Evolutionary conservation across 495 filamentous ascomycete genomes (phyloP), one percentile per base, ranked within the genome.

Genomic region (Jackrogersella minutella): DNA sequence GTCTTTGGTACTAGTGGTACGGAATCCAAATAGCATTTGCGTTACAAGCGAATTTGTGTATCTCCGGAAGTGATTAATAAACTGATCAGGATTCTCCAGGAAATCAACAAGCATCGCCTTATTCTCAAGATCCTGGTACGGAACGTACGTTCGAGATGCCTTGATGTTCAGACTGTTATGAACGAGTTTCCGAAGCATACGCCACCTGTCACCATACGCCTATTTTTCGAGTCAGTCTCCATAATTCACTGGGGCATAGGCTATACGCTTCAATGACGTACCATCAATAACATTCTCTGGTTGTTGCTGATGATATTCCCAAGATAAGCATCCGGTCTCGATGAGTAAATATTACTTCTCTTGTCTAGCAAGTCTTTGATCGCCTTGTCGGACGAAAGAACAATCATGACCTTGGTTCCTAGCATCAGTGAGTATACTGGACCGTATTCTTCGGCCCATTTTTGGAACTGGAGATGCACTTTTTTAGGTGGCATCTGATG

Each of bases 11-110:
- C 73, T 77, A 0, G 77, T 65, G 3, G 79, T 80, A 11, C 84
- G 78, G 72, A 78, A 85, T 33, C 84, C 84, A 58, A 81, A 87
- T 5, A 84, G 75, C 81, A 86, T 86, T 21, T 78, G 81, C 6
- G 84, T 86, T 3, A 82, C 82, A n/a, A 86, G 71, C 4, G 84
- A 77, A 59, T 81, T 82, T 16, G 82, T 78, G 68, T 84, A 87
- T 40, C 84, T 78, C 9, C 83, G 77, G 13, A 74, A 55, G 41
- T 74, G 71, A 3, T 65, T 39, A 36, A 69, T 44, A 37, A 70
- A 68, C 0, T 30, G 26, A 24, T 43, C 9, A 10, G 71, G 67
- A 8, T 62, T 10, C 2, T 74, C 69, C 34, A 76, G 61, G 30
- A 76, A 44, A 1, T 39, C 69, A 17, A 66, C n/a, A 33, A 76